Percentiles rank a stretch among this genome's conserved stretches.
These are phyloP conservation scores for Pisolithus thermaeus DNA, from an alignment of 1,284 basidiomycete genomes.

Conservation along the genomic window DNA sequence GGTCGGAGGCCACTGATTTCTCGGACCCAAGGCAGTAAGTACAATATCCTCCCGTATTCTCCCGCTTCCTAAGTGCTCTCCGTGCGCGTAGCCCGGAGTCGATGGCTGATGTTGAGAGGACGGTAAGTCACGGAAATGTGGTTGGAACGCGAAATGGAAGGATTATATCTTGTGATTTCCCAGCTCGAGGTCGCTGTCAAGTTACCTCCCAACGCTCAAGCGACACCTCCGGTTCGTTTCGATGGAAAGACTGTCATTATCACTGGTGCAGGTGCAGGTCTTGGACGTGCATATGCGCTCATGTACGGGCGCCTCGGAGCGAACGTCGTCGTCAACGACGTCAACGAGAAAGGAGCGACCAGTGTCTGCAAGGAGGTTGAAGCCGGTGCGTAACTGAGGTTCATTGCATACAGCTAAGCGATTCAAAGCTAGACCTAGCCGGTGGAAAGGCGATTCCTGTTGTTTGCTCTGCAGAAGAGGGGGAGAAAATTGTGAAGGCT, in stretches of 20 bases:
- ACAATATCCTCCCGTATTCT: neutral
- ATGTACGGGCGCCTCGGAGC: slow-evolving; percentile 91
- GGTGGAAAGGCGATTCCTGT: slow-evolving; percentile 87
- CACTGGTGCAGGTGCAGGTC: slow-evolving; percentile 90
- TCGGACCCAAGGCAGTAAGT: slow-evolving; percentile 68
- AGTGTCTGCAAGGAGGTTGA: slow-evolving; percentile 85
- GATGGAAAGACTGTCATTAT: slow-evolving; percentile 91
- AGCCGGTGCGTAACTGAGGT: slow-evolving; percentile 44
- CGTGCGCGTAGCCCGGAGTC: slow-evolving; percentile 50
- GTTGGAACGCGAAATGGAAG: neutral
- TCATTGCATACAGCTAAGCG: neutral
- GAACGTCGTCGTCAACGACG: slow-evolving; percentile 96
- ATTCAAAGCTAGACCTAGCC: slow-evolving; percentile 34
- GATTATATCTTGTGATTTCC: slow-evolving; percentile 19
- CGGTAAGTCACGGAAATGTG: slow-evolving; percentile 33
- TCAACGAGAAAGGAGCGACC: slow-evolving; percentile 80
- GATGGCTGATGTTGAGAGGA: slow-evolving; percentile 65
- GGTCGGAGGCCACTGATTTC: slow-evolving; percentile 83
- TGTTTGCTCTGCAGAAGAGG: slow-evolving; percentile 88
- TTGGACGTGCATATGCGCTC: slow-evolving; percentile 88
- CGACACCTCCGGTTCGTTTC: slow-evolving; percentile 70
- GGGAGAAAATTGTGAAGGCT: slow-evolving; percentile 83
- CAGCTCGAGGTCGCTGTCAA: slow-evolving; percentile 67
- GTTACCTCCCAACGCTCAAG: slow-evolving; percentile 70
- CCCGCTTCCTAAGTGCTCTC: neutral